phyloP scores from a whole-genome alignment of 225 moss, liverwort and hornwort species.

The Pseudoscleropodium purum region DNA sequence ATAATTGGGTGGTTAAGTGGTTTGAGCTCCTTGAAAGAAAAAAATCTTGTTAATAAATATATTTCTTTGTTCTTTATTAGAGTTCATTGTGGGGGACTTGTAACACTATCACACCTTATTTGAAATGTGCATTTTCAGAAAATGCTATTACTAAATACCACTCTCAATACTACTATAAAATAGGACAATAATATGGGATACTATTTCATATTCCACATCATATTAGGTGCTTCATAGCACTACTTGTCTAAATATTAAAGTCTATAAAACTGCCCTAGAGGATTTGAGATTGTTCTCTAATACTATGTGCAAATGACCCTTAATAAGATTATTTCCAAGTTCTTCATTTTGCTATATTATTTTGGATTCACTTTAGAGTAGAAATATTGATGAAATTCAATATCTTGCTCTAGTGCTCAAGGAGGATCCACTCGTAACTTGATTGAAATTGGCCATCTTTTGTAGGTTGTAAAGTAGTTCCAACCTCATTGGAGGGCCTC shows the following conservation, averaged over 20 bases:
- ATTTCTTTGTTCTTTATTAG: too few relatives aligned
- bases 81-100: too few relatives aligned
- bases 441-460: background rate
- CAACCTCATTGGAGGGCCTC: background rate
- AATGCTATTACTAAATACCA: background rate
- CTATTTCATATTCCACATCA: background rate
- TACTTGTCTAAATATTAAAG: background rate
- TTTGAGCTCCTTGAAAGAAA: too few relatives aligned
- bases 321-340: background rate
- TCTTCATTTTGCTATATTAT: background rate
- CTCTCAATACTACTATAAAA: background rate
- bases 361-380: background rate
- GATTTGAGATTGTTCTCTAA: background rate
- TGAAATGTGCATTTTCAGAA: background rate
- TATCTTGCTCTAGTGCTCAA: background rate
- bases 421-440: rapidly evolving
- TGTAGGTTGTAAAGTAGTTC: background rate
- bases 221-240: background rate
- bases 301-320: background rate
- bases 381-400: background rate
- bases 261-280: rapidly evolving
- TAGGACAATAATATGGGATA: rapidly evolving
- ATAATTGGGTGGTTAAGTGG: too few relatives aligned
- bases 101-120: background rate
- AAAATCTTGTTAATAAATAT: too few relatives aligned